Evolutionary conservation across 1,284 basidiomycete genomes (phyloP).

Genomic region (Ustilago tritici): DNA sequence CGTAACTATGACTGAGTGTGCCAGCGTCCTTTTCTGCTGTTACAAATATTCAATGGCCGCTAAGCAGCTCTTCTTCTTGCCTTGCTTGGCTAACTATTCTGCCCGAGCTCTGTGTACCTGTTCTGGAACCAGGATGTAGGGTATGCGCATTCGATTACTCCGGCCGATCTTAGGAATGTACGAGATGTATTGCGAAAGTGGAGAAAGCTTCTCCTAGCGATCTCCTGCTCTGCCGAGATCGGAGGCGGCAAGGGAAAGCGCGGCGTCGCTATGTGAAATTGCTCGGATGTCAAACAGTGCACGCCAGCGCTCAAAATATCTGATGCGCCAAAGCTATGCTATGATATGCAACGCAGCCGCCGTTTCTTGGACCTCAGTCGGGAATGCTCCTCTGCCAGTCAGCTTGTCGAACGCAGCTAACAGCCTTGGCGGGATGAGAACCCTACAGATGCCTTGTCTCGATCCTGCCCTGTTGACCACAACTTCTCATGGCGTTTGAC

Average conservation of each 20-base stretch:
- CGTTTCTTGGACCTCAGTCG: constrained; percentile 6
- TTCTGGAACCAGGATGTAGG: too few relatives aligned
- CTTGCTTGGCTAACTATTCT: not conserved
- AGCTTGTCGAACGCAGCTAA: not conserved
- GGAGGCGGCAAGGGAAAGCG: constrained; percentile 7
- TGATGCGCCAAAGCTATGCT: constrained; percentile 8
- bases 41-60: not conserved
- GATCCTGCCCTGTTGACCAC: constrained; percentile 2
- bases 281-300: constrained; percentile 1
- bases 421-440: not conserved
- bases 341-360: not conserved
- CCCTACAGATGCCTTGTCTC: constrained; percentile 21
- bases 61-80: not conserved
- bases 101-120: not conserved
- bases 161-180: not conserved
- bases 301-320: not conserved
- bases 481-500: not conserved
- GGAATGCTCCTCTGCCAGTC: constrained; percentile 3
- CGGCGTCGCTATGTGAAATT: not conserved
- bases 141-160: not conserved
- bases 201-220: not conserved
- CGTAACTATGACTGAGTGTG: not conserved
- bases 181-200: constrained; percentile 4
- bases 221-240: not conserved
- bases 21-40: not conserved